Percentiles rank a stretch among this genome's conserved stretches.
These are phyloP conservation scores for Orychophragmus violaceus DNA, from an alignment of 345 rosid genomes.

Conservation along the genomic window DNA sequence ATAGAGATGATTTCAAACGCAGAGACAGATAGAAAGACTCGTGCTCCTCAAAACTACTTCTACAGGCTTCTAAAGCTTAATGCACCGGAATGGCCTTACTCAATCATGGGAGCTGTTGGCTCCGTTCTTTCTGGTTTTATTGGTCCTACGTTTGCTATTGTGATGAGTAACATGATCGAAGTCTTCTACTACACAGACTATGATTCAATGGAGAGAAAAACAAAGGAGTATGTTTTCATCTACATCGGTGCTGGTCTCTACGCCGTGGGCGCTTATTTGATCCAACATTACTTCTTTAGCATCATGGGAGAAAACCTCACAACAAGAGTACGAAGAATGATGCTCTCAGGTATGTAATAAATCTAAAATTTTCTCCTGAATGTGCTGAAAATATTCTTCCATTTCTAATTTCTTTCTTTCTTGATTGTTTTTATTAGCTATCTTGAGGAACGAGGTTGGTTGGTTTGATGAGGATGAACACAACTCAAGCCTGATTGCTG, in stretches of 20 bases:
- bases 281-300: constrained; percentile 98
- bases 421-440: constrained; percentile 43
- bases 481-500: constrained; percentile 89
- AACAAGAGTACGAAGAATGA: constrained; percentile 95
- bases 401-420: neutral
- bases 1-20: constrained; percentile 97
- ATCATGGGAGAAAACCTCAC: constrained; percentile 99
- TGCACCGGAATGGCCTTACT: constrained; percentile 98
- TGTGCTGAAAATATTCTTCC: neutral
- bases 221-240: constrained; percentile 90
- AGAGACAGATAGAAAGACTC: constrained; percentile 79
- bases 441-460: constrained; percentile 95
- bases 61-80: constrained; percentile 84
- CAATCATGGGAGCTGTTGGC: constrained; percentile 92
- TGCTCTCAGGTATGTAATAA: constrained; percentile 76
- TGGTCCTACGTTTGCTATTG: constrained; percentile 92
- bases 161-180: constrained; percentile 98
- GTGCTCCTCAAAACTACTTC: constrained; percentile 90
- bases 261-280: constrained; percentile 91
- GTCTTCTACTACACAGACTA: constrained; percentile 89
- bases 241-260: constrained; percentile 96
- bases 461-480: constrained; percentile 99
- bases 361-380: neutral
- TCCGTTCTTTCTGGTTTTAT: constrained; percentile 92
- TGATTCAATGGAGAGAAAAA: constrained; percentile 88